These are phyloP conservation scores for Polyporus arcularius DNA, from an alignment of 768 basidiomycete genomes.

Conservation along the genomic window DNA sequence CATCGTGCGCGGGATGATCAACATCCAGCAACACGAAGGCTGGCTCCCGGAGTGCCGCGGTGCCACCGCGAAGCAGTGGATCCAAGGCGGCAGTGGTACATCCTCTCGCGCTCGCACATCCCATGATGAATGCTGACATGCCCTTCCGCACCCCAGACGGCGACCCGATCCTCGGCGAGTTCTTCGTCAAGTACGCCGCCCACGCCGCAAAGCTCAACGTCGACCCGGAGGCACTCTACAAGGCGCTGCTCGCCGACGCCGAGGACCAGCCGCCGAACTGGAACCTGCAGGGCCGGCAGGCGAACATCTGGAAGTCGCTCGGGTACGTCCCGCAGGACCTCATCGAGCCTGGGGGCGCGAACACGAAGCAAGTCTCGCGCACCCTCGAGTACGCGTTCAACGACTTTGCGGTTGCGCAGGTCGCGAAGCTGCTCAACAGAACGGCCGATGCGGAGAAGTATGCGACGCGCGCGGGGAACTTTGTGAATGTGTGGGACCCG, in stretches of 20 bases:
- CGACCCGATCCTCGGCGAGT: conserved; percentile 65
- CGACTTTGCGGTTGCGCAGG: conserved; percentile 67
- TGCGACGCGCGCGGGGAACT: conserved; percentile 54
- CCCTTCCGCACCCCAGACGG: conserved; percentile 41
- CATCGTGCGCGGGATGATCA: conserved; percentile 65
- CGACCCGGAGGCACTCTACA: conserved; percentile 51
- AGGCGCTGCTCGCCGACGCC: conserved; percentile 58
- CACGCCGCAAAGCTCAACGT: conserved; percentile 51
- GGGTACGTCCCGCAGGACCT: conserved; percentile 37
- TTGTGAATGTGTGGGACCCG: conserved; percentile 60
- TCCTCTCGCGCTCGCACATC: neutral
- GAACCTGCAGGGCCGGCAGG: conserved; percentile 64
- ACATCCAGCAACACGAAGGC: conserved; percentile 69
- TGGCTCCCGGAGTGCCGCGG: conserved; percentile 70
- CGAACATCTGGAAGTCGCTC: conserved; percentile 54
- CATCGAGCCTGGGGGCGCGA: conserved; percentile 47
- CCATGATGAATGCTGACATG: neutral
- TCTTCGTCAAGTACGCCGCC: conserved; percentile 62
- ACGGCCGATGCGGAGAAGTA: conserved; percentile 57
- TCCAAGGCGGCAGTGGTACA: conserved; percentile 63
- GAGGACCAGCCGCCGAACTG: conserved; percentile 59
- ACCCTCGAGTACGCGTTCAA: conserved; percentile 67
- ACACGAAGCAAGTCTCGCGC: conserved; percentile 62
- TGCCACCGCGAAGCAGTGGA: conserved; percentile 50
- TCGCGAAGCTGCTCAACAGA: conserved; percentile 56